Percentiles rank a stretch among this genome's conserved stretches.
Evolutionary conservation across 306 rosid genomes (phyloP).

Genomic region (Macrotyloma uniflorum): DNA sequence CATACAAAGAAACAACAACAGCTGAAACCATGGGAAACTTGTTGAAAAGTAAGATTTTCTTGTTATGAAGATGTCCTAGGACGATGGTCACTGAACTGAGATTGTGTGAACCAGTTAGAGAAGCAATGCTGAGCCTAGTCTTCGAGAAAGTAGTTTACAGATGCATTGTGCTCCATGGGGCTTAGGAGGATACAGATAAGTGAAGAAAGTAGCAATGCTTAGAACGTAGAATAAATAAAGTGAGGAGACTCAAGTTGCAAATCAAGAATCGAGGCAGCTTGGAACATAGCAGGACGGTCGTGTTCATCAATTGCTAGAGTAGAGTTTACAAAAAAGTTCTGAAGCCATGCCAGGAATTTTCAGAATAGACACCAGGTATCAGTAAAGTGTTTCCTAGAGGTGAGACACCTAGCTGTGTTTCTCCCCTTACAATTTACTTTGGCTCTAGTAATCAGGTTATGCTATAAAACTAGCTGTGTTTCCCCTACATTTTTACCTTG

Average conservation of each 20-base stretch:
- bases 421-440: neutral
- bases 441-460: too few species aligned
- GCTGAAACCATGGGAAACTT: neutral
- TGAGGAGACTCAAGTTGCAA: neutral
- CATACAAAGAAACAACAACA: slow-evolving; percentile 1
- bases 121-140: slow-evolving; percentile 5
- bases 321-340: neutral
- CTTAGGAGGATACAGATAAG: neutral
- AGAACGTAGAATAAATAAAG: neutral
- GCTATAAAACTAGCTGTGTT: neutral
- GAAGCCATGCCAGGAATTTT: neutral
- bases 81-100: neutral
- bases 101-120: neutral
- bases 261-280: neutral
- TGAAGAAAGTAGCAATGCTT: neutral
- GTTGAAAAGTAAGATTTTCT: neutral
- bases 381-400: neutral
- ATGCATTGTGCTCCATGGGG: neutral
- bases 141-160: neutral
- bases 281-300: neutral
- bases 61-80: neutral
- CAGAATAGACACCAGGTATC: neutral
- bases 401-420: neutral
- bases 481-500: neutral
- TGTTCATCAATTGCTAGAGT: neutral